Conservation (phyloP, 176 grass and related monocot species). For the Chrysopogon serrulatus region DNA sequence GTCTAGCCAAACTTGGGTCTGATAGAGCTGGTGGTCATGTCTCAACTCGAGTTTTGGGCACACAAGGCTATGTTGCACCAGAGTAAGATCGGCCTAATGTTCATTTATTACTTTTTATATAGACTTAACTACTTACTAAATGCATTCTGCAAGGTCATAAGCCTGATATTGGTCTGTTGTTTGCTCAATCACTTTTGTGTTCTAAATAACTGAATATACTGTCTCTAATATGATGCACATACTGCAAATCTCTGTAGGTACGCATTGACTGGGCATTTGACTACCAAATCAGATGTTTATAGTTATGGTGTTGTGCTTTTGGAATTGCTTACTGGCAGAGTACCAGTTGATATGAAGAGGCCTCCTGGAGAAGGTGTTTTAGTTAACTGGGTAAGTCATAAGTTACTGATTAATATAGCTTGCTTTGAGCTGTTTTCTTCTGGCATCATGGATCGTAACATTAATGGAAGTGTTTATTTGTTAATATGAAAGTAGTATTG, state of each 20-base stretch:
- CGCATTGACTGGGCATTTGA: constrained; percentile 91
- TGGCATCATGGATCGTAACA: constrained; percentile 1
- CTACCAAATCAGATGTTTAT: constrained; percentile 99
- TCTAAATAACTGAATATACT: constrained; percentile 1
- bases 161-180: constrained; percentile 3
- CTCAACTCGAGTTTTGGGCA: constrained; percentile 90
- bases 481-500: not conserved
- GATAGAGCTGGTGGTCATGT: constrained; percentile 95
- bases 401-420: constrained; percentile 1
- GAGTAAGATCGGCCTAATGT: constrained; percentile 51
- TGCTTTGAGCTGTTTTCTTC: constrained; percentile 13
- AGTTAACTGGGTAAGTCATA: constrained; percentile 75
- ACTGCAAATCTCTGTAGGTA: constrained; percentile 52
- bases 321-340: constrained; percentile 92
- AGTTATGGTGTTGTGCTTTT: constrained; percentile 94
- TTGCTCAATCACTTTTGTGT: not conserved
- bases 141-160: not conserved
- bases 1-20: constrained; percentile 95
- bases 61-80: constrained; percentile 97
- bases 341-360: constrained; percentile 94
- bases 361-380: constrained; percentile 84
- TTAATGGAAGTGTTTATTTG: not conserved
- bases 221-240: constrained; percentile 13
- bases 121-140: not conserved
- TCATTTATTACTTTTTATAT: constrained; percentile 1